Evolutionary conservation across 768 basidiomycete genomes (phyloP).

Genomic region (Tylopilus plumbeoviolaceoides): DNA sequence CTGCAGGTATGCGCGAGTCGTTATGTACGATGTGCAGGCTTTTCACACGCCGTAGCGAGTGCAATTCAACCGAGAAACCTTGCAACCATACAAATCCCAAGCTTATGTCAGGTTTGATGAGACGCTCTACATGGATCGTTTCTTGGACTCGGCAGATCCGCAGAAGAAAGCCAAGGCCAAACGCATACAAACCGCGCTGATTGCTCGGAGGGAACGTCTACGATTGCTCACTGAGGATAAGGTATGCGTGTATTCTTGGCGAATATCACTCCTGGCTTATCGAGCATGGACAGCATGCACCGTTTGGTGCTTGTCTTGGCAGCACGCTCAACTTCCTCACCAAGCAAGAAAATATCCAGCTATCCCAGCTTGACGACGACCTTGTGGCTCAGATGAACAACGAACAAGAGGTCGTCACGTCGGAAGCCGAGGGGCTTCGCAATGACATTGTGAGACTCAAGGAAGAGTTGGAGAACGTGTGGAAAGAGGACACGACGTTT

Average conservation of each 20-base stretch:
- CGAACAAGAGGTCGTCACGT: slow-evolving; percentile 50
- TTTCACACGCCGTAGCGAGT: slow-evolving; percentile 55
- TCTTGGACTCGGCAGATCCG: slow-evolving; percentile 71
- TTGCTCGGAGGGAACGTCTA: slow-evolving; percentile 60
- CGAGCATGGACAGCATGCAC: slow-evolving; percentile 45
- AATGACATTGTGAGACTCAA: slow-evolving; percentile 52
- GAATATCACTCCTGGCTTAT: not conserved
- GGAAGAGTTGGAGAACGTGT: slow-evolving; percentile 65
- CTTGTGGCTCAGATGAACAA: slow-evolving; percentile 46
- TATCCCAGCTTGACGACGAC: slow-evolving; percentile 59
- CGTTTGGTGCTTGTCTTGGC: slow-evolving; percentile 54
- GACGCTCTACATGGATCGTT: slow-evolving; percentile 87
- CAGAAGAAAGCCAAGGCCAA: slow-evolving; percentile 71
- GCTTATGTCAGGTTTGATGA: slow-evolving; percentile 91
- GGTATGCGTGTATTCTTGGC: slow-evolving; percentile 37
- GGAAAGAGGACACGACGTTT: slow-evolving; percentile 61
- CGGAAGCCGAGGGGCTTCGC: slow-evolving; percentile 56
- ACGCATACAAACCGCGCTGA: slow-evolving; percentile 63
- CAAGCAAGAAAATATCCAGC: slow-evolving; percentile 38
- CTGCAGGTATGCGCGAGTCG: slow-evolving; percentile 62
- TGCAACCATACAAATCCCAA: slow-evolving; percentile 93
- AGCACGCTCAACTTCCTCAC: slow-evolving; percentile 55
- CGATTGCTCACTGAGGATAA: slow-evolving; percentile 67
- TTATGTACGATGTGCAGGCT: not conserved
- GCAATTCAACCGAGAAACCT: slow-evolving; percentile 89